These are phyloP conservation scores for Peniophora sp. DNA, from an alignment of 1,284 basidiomycete species.

Conservation along the genomic window DNA sequence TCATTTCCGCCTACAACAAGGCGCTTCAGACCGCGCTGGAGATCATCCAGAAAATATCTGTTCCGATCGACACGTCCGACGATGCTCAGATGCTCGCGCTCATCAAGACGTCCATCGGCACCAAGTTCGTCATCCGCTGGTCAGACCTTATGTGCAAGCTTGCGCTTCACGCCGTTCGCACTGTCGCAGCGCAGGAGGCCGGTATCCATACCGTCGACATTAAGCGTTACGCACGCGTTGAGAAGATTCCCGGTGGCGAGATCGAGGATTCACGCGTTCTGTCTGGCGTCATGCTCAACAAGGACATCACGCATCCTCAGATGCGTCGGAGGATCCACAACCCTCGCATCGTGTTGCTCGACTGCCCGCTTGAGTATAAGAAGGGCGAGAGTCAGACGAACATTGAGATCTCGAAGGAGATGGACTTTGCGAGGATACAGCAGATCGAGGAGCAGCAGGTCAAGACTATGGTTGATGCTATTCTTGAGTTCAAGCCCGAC, in stretches of 20 bases:
- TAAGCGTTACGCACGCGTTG: slow-evolving; percentile 95
- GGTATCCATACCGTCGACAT: slow-evolving; percentile 89
- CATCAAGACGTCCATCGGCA: slow-evolving; percentile 99
- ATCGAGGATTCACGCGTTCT: slow-evolving; percentile 91
- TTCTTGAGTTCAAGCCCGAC: slow-evolving; percentile 94
- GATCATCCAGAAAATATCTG: slow-evolving; percentile 82
- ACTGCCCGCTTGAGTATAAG: slow-evolving; percentile 98
- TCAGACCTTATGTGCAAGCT: slow-evolving; percentile 96
- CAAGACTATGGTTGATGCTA: slow-evolving; percentile 79
- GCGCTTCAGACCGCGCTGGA: slow-evolving; percentile 88
- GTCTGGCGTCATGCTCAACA: slow-evolving; percentile 94
- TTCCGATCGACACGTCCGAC: slow-evolving; percentile 83
- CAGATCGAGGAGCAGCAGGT: slow-evolving; percentile 98
- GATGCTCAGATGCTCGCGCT: slow-evolving; percentile 93
- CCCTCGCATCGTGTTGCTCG: slow-evolving; percentile 85
- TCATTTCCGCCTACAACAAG: slow-evolving; percentile 96
- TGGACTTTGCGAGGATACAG: slow-evolving; percentile 89
- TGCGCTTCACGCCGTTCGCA: slow-evolving; percentile 88
- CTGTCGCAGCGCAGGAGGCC: slow-evolving; percentile 61
- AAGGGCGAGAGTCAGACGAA: slow-evolving; percentile 99
- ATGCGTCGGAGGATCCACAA: slow-evolving; percentile 92
- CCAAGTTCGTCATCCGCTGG: slow-evolving; percentile 96
- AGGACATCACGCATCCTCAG: slow-evolving; percentile 97
- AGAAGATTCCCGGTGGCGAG: slow-evolving; percentile 96
- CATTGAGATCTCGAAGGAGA: slow-evolving; percentile 95